Evolutionary conservation across 108 stramenopile species (phyloP).

Genomic region (Skeletonema tropicum): DNA sequence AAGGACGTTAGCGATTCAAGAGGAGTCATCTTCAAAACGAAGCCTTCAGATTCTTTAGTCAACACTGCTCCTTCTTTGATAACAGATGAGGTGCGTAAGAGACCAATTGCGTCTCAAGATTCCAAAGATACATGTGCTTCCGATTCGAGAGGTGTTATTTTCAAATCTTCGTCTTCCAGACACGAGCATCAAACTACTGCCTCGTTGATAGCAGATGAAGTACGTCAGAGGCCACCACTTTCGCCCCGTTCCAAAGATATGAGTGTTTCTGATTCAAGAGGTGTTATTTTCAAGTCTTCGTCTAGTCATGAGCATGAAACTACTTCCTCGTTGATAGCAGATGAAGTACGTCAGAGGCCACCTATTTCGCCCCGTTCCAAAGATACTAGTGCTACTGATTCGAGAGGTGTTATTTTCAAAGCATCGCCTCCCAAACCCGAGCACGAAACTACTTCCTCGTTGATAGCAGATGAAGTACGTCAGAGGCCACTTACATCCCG

Average conservation of each 20-base stretch:
- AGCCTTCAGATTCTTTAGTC: background rate
- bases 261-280: background rate
- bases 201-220: background rate
- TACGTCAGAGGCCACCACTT: background rate
- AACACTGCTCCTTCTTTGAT: background rate
- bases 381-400: background rate
- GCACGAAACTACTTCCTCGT: no score
- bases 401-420: constrained; percentile 3
- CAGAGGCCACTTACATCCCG: background rate
- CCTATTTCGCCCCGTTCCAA: background rate
- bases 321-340: background rate
- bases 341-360: background rate
- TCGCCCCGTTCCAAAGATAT: background rate
- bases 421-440: no score
- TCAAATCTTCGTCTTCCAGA: background rate
- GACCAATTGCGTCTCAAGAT: background rate
- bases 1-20: background rate
- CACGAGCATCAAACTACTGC: background rate
- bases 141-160: background rate
- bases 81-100: background rate
- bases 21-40: background rate
- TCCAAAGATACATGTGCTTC: background rate
- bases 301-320: background rate
- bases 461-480: background rate
- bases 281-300: background rate